Evolutionary conservation across 371 early-diverging fungal species (phyloP).

Genomic region (Saksenaea oblongispora): DNA sequence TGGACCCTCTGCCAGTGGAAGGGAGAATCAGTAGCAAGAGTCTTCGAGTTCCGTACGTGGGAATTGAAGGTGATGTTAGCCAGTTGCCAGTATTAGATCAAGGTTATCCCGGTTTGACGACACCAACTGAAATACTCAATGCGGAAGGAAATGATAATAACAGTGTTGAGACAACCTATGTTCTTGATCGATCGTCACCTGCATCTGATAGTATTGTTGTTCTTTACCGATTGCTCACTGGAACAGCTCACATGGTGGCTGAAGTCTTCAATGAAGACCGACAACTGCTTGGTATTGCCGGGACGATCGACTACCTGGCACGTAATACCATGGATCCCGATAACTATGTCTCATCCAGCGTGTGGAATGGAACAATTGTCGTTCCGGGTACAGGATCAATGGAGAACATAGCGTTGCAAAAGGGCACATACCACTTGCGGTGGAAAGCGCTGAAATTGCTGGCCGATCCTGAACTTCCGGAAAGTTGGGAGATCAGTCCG

Average conservation of each 20-base stretch:
- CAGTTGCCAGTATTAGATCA: conserved; percentile 50
- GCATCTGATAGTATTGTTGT: background rate
- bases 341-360: background rate
- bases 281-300: conserved; percentile 2
- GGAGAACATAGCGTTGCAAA: background rate
- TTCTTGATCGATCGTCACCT: background rate
- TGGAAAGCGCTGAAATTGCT: conserved; percentile 15
- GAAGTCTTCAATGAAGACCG: conserved; percentile 9
- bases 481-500: conserved; percentile 18
- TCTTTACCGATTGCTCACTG: conserved; percentile 7
- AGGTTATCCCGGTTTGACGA: conserved; percentile 21
- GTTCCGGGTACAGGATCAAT: background rate
- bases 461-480: conserved; percentile 13
- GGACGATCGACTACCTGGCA: background rate
- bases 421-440: conserved; percentile 16
- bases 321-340: conserved; percentile 10
- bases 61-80: conserved; percentile 50
- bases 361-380: conserved; percentile 21
- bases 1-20: conserved; percentile 13
- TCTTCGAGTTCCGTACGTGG: conserved; percentile 58
- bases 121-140: background rate
- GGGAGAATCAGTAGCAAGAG: conserved; percentile 9
- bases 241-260: conserved; percentile 10
- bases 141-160: background rate
- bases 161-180: background rate